These are phyloP conservation scores for Xylaria intraflava DNA, from an alignment of 495 filamentous ascomycete species.

Conservation along the genomic window DNA sequence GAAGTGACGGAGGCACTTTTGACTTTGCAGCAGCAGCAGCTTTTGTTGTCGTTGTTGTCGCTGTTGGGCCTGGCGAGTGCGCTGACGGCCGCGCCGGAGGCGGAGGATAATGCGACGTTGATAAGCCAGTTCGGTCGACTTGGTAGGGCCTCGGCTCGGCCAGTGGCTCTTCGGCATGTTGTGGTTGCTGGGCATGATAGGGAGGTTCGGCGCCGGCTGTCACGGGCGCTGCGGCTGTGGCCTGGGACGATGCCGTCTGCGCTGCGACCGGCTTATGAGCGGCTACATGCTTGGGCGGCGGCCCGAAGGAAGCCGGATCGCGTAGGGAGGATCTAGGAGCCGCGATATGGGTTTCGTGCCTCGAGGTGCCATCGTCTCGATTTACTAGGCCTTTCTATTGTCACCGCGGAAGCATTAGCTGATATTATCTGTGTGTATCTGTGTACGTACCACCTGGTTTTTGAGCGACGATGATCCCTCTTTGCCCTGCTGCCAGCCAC, in stretches of 20 bases:
- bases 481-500: conserved; percentile 39
- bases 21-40: conserved; percentile 41
- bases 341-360: conserved; percentile 41
- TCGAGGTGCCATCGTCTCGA: conserved; percentile 26
- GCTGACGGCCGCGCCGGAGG: conserved; percentile 53
- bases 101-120: conserved; percentile 60
- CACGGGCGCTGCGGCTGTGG: neutral
- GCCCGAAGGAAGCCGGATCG: conserved; percentile 78
- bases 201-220: neutral
- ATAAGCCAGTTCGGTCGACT: conserved; percentile 62
- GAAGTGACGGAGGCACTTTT: conserved; percentile 64
- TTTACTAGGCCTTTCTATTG: conserved; percentile 39
- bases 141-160: conserved; percentile 62
- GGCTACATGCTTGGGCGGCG: conserved; percentile 63
- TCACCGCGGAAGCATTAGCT: neutral
- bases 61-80: conserved; percentile 7
- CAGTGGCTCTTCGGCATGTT: conserved; percentile 14
- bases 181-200: conserved; percentile 16
- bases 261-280: conserved; percentile 18
- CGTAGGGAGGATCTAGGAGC: conserved; percentile 68
- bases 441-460: conserved; percentile 34
- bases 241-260: neutral
- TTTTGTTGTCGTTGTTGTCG: conserved; percentile 3
- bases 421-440: neutral
- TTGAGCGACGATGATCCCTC: conserved; percentile 29